A percentile compares a stretch with the other conserved stretches of the same genome.
These are phyloP conservation scores for Penicillium macrosclerotiorum DNA, from an alignment of 495 filamentous ascomycete species.

Conservation along the genomic window DNA sequence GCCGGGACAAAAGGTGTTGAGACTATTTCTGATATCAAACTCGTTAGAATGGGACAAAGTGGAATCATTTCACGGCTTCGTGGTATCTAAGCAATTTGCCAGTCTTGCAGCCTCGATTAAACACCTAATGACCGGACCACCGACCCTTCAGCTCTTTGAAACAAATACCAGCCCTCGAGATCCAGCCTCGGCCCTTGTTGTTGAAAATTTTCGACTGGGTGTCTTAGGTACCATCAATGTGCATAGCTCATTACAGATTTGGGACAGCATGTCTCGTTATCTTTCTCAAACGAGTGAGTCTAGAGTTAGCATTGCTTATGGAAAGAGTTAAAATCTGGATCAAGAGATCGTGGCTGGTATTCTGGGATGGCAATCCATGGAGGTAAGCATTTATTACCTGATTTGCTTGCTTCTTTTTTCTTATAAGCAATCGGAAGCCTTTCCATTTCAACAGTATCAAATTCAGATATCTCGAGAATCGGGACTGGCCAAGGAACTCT, in stretches of 20 bases:
- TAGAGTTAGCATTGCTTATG: neutral
- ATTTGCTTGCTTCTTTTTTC: neutral
- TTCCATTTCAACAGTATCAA: no score
- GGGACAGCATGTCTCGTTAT: neutral
- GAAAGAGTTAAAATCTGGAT: conserved; percentile 8
- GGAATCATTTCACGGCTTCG: conserved; percentile 5
- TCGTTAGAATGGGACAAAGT: conserved; percentile 4
- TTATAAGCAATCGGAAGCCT: neutral
- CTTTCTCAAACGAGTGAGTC: neutral
- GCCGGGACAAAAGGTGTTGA: neutral
- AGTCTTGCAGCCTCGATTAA: neutral
- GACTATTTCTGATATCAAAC: neutral
- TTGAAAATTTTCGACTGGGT: conserved; percentile 1
- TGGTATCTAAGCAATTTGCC: neutral
- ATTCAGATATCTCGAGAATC: neutral
- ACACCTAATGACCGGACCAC: conserved; percentile 1
- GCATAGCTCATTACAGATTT: neutral
- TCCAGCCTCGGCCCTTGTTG: neutral
- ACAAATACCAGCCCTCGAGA: neutral
- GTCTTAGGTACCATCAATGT: neutral
- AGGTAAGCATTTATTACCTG: conserved; percentile 4
- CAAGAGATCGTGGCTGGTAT: conserved; percentile 2
- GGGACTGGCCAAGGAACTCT: neutral
- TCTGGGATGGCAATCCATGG: conserved; percentile 7
- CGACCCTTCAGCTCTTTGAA: conserved; percentile 9